Evolutionary conservation across 306 rosid genomes (phyloP).

Genomic region (Purshia tridentata): DNA sequence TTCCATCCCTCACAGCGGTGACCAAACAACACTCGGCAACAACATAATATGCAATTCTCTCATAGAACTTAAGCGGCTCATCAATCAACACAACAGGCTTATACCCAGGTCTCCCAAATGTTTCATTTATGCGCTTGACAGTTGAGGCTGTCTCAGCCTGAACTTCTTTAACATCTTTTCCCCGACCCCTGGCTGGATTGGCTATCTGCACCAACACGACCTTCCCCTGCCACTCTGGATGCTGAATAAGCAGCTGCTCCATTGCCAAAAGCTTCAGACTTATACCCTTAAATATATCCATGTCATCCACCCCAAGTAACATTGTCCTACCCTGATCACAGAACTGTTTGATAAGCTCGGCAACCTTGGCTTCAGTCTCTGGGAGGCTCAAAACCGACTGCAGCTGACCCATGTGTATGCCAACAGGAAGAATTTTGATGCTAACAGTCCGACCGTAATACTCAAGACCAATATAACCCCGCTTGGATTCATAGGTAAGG

Average conservation of each 20-base stretch:
- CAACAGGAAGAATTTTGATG: constrained; percentile 84
- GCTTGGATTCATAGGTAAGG: constrained; percentile 64
- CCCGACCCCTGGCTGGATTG: constrained; percentile 79
- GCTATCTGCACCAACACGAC: constrained; percentile 87
- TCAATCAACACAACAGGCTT: constrained; percentile 70
- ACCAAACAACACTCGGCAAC: constrained; percentile 87
- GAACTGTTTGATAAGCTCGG: constrained; percentile 53
- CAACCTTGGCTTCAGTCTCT: constrained; percentile 58
- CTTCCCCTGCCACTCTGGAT: constrained; percentile 57
- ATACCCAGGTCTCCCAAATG: constrained; percentile 66
- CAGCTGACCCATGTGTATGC: constrained; percentile 81
- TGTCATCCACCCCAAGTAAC: constrained; percentile 85
- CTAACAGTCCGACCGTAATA: constrained; percentile 81
- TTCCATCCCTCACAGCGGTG: constrained; percentile 86
- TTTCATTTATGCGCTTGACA: constrained; percentile 60
- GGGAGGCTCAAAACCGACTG: constrained; percentile 55
- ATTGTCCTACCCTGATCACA: constrained; percentile 46
- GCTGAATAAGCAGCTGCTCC: constrained; percentile 77
- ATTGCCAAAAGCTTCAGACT: constrained; percentile 81
- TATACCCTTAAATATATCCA: constrained; percentile 87
- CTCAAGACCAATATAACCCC: constrained; percentile 83
- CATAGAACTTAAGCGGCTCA: constrained; percentile 64
- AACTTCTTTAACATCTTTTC: constrained; percentile 73
- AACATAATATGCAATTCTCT: constrained; percentile 72
- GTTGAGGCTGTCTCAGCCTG: constrained; percentile 60